Conservation (phyloP, 768 basidiomycete species). For the Tricholoma hemisulphureum region DNA sequence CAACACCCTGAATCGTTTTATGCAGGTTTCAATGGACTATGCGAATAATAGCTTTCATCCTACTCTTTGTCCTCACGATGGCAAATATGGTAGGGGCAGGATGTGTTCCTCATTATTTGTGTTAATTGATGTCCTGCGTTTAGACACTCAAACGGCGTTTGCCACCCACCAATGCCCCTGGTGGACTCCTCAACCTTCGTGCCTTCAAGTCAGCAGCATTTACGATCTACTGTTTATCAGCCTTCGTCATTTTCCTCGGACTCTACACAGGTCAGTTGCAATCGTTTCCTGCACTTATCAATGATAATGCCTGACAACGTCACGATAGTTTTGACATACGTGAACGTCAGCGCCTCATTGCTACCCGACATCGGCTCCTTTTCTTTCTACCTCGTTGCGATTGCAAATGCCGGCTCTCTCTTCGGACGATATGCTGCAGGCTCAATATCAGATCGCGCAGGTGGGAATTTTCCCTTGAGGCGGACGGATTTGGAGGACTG, state of each 20-base stretch:
- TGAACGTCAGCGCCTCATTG: conserved; percentile 53
- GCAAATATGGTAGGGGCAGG: conserved; percentile 46
- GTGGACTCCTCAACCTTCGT: conserved; percentile 56
- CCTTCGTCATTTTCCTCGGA: conserved; percentile 60
- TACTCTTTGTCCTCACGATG: conserved; percentile 48
- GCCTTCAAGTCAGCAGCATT: conserved; percentile 56
- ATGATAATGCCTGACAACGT: too few relatives aligned
- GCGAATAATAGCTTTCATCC: conserved; percentile 65
- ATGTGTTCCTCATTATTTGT: not conserved
- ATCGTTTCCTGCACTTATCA: conserved; percentile 29
- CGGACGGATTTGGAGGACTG: not conserved
- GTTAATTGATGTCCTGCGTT: not conserved
- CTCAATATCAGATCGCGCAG: conserved; percentile 51
- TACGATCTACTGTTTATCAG: conserved; percentile 55
- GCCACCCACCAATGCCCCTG: conserved; percentile 49
- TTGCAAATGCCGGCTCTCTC: conserved; percentile 65
- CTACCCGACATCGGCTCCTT: conserved; percentile 50
- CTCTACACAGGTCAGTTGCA: conserved; percentile 56
- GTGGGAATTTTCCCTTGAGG: conserved; percentile 25
- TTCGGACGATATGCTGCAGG: conserved; percentile 61
- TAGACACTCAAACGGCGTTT: conserved; percentile 50
- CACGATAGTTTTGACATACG: conserved; percentile 60
- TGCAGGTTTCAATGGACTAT: conserved; percentile 79
- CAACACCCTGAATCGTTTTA: not conserved
- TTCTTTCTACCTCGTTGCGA: conserved; percentile 62